A percentile compares a stretch with the other conserved stretches of the same genome.
These are phyloP conservation scores for Diaporthe vexans DNA, from an alignment of 2,329 filamentous ascomycete species.

Conservation along the genomic window DNA sequence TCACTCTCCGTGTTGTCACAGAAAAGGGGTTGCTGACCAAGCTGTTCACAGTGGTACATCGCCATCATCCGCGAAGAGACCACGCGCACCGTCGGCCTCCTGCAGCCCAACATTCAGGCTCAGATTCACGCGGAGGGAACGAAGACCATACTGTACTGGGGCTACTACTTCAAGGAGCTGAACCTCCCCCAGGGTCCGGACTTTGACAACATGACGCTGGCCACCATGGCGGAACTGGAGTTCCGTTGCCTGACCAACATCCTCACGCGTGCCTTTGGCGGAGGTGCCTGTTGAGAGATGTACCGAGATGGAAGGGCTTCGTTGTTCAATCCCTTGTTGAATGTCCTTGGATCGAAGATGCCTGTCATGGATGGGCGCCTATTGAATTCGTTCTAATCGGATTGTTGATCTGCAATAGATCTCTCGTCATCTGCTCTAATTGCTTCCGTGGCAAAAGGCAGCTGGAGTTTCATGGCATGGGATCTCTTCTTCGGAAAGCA, in stretches of 20 bases:
- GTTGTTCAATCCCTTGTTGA: not conserved
- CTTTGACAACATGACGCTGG: conserved; percentile 65
- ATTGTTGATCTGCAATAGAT: not conserved
- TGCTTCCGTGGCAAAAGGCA: not conserved
- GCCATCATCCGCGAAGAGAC: conserved; percentile 68
- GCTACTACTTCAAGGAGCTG: conserved; percentile 66
- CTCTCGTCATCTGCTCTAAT: not conserved
- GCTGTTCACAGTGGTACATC: conserved; percentile 68
- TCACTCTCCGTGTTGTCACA: not conserved
- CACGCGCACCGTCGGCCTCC: conserved; percentile 54
- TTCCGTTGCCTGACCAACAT: conserved; percentile 64
- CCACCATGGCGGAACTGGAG: conserved; percentile 61
- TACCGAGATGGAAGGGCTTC: not conserved
- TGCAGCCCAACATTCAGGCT: conserved; percentile 59
- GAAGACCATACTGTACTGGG: conserved; percentile 62
- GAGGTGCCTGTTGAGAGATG: not conserved
- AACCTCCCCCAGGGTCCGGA: conserved; percentile 55
- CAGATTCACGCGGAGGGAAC: conserved; percentile 51
- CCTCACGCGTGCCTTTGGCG: conserved; percentile 57
- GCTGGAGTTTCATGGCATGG: not conserved
- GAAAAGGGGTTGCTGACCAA: not conserved
- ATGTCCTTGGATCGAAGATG: not conserved
- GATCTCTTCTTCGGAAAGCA: not conserved
- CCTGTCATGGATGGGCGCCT: not conserved
- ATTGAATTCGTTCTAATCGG: conserved; percentile 23